A percentile compares a stretch with the other conserved stretches of the same genome.
These are phyloP conservation scores for Aspergillus mulundensis DNA, from an alignment of 495 filamentous ascomycete genomes.

Conservation along the genomic window DNA sequence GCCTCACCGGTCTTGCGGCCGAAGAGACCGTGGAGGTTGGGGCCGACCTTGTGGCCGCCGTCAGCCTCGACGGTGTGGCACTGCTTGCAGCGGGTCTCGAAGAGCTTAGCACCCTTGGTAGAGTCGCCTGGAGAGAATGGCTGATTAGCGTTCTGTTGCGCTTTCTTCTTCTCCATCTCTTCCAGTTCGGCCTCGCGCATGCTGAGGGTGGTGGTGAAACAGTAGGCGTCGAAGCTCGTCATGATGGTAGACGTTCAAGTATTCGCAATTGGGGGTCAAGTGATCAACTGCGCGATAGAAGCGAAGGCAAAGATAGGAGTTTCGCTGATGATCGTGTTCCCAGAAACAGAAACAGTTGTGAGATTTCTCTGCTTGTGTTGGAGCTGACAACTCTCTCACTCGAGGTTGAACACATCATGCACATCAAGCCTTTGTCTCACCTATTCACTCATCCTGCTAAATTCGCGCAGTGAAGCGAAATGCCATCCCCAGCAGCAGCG, in stretches of 20 bases:
- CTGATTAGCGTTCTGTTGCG: conserved; percentile 28
- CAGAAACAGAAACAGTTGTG: background rate
- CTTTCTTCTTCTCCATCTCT: conserved; percentile 14
- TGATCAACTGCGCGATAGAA: background rate
- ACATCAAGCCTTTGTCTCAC: background rate
- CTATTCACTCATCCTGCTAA: background rate
- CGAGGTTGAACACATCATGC: background rate
- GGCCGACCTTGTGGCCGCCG: conserved; percentile 96
- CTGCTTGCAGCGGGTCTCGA: conserved; percentile 98
- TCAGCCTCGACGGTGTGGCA: conserved; percentile 89
- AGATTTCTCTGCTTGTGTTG: background rate
- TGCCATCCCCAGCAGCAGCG: conserved; percentile 1
- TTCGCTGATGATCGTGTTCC: too few relatives aligned
- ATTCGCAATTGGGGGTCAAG: background rate
- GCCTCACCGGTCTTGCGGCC: conserved; percentile 90
- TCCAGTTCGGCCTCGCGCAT: conserved; percentile 30
- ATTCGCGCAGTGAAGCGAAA: background rate
- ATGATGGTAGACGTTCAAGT: conserved; percentile 14
- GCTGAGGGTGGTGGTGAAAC: conserved; percentile 20
- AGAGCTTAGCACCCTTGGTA: conserved; percentile 98
- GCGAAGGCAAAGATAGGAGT: background rate
- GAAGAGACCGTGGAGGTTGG: conserved; percentile 94
- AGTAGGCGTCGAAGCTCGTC: conserved; percentile 31
- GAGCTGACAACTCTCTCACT: background rate
- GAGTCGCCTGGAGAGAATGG: conserved; percentile 63